Conservation (phyloP, 2,329 filamentous ascomycete genomes). For the Lojkania enalia region DNA sequence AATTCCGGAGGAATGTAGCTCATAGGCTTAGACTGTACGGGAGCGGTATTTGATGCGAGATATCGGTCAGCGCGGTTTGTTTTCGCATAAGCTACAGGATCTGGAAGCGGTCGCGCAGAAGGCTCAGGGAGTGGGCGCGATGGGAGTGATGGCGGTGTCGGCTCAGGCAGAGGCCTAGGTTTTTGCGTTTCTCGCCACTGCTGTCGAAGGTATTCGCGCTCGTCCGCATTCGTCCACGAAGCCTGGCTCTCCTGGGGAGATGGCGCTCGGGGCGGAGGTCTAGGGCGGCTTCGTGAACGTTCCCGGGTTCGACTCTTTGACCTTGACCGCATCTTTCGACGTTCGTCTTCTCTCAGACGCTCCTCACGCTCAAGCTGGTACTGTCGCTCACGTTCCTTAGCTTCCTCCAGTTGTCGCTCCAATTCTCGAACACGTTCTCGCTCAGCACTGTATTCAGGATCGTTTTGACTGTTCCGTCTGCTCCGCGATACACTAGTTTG, state of each 20-base stretch:
- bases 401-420: slow-evolving; percentile 71
- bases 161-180: slow-evolving; percentile 41
- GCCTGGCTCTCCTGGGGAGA: slow-evolving; percentile 57
- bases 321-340: slow-evolving; percentile 42
- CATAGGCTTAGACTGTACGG: slow-evolving; percentile 49
- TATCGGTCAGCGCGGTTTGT: slow-evolving; percentile 60
- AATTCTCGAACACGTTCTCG: slow-evolving; percentile 75
- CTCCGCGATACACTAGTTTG: slow-evolving; percentile 51
- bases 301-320: slow-evolving; percentile 42
- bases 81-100: slow-evolving; percentile 27
- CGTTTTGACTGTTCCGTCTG: slow-evolving; percentile 43
- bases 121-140: slow-evolving; percentile 56
- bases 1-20: slow-evolving; percentile 55
- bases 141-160: slow-evolving; percentile 33
- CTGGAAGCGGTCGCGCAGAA: slow-evolving; percentile 22
- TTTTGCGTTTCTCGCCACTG: slow-evolving; percentile 54
- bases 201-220: slow-evolving; percentile 65
- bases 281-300: slow-evolving; percentile 39
- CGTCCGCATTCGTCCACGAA: slow-evolving; percentile 66
- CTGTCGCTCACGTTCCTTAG: slow-evolving; percentile 66
- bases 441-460: slow-evolving; percentile 57
- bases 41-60: slow-evolving; percentile 59
- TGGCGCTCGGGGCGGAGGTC: slow-evolving; percentile 42
- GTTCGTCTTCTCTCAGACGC: slow-evolving; percentile 45
- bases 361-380: slow-evolving; percentile 65